Conservation (phyloP, 108 stramenopile species). For the Cylindrotheca closterium region DNA sequence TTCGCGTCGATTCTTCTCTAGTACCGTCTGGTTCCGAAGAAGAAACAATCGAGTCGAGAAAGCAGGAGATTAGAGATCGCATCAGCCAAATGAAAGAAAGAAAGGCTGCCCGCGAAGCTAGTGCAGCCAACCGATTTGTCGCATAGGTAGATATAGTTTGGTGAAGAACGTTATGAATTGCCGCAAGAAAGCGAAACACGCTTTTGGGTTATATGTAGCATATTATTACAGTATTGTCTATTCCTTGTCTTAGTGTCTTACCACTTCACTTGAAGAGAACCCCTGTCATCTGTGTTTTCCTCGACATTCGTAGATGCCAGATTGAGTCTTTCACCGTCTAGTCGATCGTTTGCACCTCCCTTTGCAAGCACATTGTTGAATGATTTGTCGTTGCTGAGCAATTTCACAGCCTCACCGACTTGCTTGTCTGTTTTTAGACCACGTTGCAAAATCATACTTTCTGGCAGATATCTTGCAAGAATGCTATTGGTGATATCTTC, state of each 20-base stretch:
- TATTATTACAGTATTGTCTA: no score
- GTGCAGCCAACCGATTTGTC: no score
- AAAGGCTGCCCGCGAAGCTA: no score
- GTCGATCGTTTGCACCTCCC: conserved; percentile 25
- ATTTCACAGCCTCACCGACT: conserved; percentile 65
- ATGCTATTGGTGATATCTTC: conserved; percentile 82
- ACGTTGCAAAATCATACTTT: conserved; percentile 81
- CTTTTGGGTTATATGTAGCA: no score
- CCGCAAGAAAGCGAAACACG: no score
- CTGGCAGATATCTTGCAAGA: conserved; percentile 78
- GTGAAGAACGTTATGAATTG: no score
- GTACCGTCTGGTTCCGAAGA: background rate
- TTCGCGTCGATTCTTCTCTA: background rate
- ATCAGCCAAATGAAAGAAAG: conserved; percentile 1
- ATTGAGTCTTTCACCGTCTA: conserved; percentile 1
- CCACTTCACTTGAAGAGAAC: conserved; percentile 3
- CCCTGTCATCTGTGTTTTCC: background rate
- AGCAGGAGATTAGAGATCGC: conserved; percentile 28
- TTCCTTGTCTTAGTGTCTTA: no score
- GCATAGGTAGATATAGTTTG: no score
- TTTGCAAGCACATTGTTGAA: conserved; percentile 73
- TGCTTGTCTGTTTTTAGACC: conserved; percentile 61
- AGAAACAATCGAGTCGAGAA: conserved; percentile 16
- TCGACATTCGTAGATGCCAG: conserved; percentile 5
- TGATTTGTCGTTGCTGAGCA: conserved; percentile 53